Evolutionary conservation across 129 eudicot species (phyloP).

Genomic region (Tanacetum coccineum): DNA sequence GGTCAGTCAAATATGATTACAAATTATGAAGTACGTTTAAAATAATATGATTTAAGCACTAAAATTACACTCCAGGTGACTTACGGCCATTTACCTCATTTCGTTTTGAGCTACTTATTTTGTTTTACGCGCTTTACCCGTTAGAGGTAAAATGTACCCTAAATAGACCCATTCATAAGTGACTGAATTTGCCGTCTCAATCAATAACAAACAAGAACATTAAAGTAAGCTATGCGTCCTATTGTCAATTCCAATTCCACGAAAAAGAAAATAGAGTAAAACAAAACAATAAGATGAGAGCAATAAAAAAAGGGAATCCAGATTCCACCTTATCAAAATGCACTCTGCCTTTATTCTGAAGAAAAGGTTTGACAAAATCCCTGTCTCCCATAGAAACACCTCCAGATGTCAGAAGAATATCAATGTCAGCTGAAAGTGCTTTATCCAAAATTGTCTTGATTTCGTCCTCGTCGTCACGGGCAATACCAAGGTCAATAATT

Average conservation of each 20-base stretch:
- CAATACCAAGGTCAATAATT: slow-evolving; percentile 86
- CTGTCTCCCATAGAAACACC: slow-evolving; percentile 99
- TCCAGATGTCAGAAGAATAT: slow-evolving; percentile 86
- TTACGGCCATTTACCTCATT: neutral
- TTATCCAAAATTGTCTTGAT: slow-evolving; percentile 54
- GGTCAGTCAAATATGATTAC: neutral
- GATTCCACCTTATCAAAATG: slow-evolving; percentile 64
- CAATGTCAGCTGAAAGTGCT: slow-evolving; percentile 63
- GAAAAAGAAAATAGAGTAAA: neutral
- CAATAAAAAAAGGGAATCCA: slow-evolving; percentile 6
- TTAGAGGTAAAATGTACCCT: neutral
- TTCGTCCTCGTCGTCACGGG: slow-evolving; percentile 66
- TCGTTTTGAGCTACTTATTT: neutral
- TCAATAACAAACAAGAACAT: neutral
- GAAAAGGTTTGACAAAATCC: slow-evolving; percentile 82
- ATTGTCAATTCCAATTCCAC: neutral
- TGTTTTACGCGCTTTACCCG: neutral
- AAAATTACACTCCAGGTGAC: neutral
- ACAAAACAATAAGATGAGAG: slow-evolving; percentile 7
- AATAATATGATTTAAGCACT: neutral
- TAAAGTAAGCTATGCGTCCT: neutral
- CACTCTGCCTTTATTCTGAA: slow-evolving; percentile 67
- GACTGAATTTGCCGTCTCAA: neutral
- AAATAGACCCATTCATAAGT: neutral
- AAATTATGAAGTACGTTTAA: neutral